A percentile compares a stretch with the other conserved stretches of the same genome.
Evolutionary conservation across 805 yeast genomes (phyloP).

Genomic region (Ogataea minuta): DNA sequence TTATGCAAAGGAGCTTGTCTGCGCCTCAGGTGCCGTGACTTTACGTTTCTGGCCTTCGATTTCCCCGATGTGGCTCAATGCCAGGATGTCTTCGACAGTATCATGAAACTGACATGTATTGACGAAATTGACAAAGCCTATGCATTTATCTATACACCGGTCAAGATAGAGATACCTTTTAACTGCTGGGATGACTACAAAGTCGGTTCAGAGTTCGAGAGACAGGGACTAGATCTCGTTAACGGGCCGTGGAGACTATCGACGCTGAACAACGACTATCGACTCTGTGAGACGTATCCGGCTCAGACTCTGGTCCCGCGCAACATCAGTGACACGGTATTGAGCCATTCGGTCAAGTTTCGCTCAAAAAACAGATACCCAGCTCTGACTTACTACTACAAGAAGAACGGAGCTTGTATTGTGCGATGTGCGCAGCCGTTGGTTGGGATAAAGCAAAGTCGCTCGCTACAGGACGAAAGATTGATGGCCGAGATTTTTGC

Average conservation of each 20-base stretch:
- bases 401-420: constrained; percentile 69
- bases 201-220: constrained; percentile 57
- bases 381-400: constrained; percentile 71
- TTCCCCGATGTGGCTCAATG: constrained; percentile 60
- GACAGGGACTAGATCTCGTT: constrained; percentile 55
- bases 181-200: constrained; percentile 76
- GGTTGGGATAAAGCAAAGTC: constrained; percentile 81
- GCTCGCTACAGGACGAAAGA: constrained; percentile 91
- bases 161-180: constrained; percentile 57
- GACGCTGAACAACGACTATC: constrained; percentile 58
- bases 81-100: constrained; percentile 67
- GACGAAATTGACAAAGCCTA: constrained; percentile 57
- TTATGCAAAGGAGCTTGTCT: constrained; percentile 47
- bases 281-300: constrained; percentile 78
- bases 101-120: constrained; percentile 63
- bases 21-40: constrained; percentile 79
- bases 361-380: constrained; percentile 87
- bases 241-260: constrained; percentile 65
- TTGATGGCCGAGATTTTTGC: constrained; percentile 70
- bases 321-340: constrained; percentile 75
- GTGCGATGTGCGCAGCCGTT: constrained; percentile 91
- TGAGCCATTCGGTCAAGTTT: constrained; percentile 80
- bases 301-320: constrained; percentile 63
- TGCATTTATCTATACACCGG: constrained; percentile 81
- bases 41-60: constrained; percentile 75